Evolutionary conservation across 768 basidiomycete species (phyloP).

Genomic region (Auricularia cornea): DNA sequence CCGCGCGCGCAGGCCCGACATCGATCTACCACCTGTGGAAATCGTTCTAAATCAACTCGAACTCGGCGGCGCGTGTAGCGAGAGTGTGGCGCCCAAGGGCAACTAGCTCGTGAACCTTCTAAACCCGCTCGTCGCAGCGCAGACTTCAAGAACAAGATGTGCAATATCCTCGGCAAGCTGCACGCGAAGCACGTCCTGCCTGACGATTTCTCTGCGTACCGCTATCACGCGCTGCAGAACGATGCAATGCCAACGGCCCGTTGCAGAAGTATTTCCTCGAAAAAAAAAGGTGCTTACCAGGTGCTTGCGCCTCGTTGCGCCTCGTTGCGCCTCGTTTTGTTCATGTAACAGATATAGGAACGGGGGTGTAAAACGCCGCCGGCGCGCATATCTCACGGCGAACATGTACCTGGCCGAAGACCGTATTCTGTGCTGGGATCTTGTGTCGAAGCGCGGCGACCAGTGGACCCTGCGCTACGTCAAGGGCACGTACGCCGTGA

Average conservation of each 20-base stretch:
- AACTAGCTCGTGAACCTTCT: conserved; percentile 69
- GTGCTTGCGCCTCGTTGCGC: no score
- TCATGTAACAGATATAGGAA: no score
- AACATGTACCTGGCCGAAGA: conserved; percentile 97
- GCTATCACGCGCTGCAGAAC: conserved; percentile 88
- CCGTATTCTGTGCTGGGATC: conserved; percentile 93
- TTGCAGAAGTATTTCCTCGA: conserved; percentile 95
- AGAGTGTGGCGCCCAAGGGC: conserved; percentile 88
- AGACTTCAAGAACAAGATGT: conserved; percentile 94
- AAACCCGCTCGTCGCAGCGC: conserved; percentile 83
- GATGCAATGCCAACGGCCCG: conserved; percentile 77
- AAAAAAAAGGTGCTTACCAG: no score
- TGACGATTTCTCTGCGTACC: conserved; percentile 86
- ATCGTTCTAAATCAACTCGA: conserved; percentile 86
- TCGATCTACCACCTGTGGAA: conserved; percentile 93
- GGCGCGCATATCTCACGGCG: conserved; percentile 85
- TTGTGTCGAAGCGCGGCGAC: conserved; percentile 87
- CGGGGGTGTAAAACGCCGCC: conserved; percentile 50
- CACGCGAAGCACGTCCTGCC: conserved; percentile 90
- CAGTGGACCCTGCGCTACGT: conserved; percentile 95
- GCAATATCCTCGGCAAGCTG: conserved; percentile 88
- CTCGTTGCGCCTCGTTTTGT: no score
- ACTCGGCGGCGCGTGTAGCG: conserved; percentile 91
- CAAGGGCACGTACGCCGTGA: conserved; percentile 86
- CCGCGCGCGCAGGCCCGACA: conserved; percentile 47